Base-by-base conservation (phyloP, 768 basidiomycete species). In the Zangia roseola region DNA sequence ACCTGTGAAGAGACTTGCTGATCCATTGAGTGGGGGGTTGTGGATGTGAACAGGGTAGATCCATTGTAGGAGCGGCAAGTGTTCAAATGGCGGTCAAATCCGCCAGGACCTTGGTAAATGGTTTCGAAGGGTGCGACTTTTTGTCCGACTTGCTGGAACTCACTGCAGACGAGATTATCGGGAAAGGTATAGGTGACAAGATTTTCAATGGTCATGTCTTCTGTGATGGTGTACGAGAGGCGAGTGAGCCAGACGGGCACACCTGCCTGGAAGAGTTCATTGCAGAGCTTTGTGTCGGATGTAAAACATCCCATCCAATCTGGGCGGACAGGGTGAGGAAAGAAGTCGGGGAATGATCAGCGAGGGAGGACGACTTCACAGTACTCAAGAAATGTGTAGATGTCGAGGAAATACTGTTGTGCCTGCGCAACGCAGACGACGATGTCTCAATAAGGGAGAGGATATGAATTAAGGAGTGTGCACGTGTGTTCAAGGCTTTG, bases 301-400 rank as follows among this genome's bases (percentile, higher is more conserved):
- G 47, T 52, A 9, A 58, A 58, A n/a, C 31, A 45, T 2, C 56
- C 56, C 54, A 58, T 55, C 54, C 50, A 57, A 4, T 26, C 23
- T 12, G 13, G 1, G 2, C 23, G 16, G 12, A 40, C 28, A 20
- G 38, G 20, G 14, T 6, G 44, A 6, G 19, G 19, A 14, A 19
- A 3, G 16, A 14, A 4, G 10, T 19, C 3, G 7, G 45, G 38
- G n/a, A 0, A 23, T 3, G 14, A 14, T 10, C 16, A 8, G 26
- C 19, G 21, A 19, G 40, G 45, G 4, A 20, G 16, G 16, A 51
- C 26, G 4, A 43, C 6, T 33, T 40, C 4, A 3, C 40, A 31
- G 10, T 25, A 54, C 7, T 54, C 20, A 10, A 54, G 20, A n/a
- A 43, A 36, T 1, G 39, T 10, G 2, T 31, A 17, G 25, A 56